These are phyloP conservation scores for Ambrosiella cleistominuta DNA, from an alignment of 2,329 filamentous ascomycete genomes.

Conservation along the genomic window DNA sequence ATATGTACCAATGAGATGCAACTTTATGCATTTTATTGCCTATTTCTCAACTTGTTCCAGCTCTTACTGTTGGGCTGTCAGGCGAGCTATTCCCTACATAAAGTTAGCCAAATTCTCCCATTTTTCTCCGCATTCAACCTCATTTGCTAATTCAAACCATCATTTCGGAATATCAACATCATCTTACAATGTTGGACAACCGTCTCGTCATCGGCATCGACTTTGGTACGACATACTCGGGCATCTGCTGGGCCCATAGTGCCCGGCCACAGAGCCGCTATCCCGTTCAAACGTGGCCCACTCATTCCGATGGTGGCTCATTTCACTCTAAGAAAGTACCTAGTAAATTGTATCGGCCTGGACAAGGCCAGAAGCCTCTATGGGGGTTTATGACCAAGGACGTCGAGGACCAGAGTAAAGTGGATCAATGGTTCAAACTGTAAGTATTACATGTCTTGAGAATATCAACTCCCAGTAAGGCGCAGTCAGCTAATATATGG, in stretches of 20 bases:
- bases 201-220: slow-evolving; percentile 36
- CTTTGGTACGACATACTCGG: slow-evolving; percentile 39
- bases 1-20: no score
- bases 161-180: no score
- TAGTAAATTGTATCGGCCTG: slow-evolving; percentile 23
- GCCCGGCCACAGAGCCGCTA: slow-evolving; percentile 23
- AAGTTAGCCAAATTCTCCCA: no score
- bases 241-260: slow-evolving; percentile 34
- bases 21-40: no score
- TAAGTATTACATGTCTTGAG: slow-evolving; percentile 17
- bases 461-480: neutral
- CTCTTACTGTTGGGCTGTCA: no score
- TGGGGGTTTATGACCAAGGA: slow-evolving; percentile 34
- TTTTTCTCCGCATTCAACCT: no score
- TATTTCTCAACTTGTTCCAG: no score
- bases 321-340: no score
- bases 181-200: slow-evolving; percentile 11
- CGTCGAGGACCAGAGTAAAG: slow-evolving; percentile 22
- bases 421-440: slow-evolving; percentile 34
- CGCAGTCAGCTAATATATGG: neutral
- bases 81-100: no score
- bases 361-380: slow-evolving; percentile 18
- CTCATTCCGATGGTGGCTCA: no score
- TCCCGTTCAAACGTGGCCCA: slow-evolving; percentile 15
- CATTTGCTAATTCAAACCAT: no score